These are phyloP conservation scores for Triangularia verruculosa DNA, from an alignment of 2,329 filamentous ascomycete species.

Conservation along the genomic window DNA sequence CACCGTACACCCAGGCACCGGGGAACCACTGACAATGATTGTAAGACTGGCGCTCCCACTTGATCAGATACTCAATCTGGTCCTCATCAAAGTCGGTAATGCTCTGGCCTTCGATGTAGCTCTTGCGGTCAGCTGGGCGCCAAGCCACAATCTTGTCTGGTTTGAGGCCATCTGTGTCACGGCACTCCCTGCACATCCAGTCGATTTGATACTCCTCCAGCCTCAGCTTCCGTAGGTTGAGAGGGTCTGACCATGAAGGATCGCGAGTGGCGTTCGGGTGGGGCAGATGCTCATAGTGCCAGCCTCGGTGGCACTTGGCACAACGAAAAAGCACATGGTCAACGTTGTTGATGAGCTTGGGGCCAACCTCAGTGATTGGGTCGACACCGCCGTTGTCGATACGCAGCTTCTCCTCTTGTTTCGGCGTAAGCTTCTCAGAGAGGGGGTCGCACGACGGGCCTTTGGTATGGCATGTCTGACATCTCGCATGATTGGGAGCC, in stretches of 20 bases:
- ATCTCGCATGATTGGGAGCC: slow-evolving; percentile 69
- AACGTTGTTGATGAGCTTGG: slow-evolving; percentile 67
- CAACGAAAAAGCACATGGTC: slow-evolving; percentile 83
- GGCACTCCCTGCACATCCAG: slow-evolving; percentile 81
- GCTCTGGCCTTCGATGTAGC: slow-evolving; percentile 50
- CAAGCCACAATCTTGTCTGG: slow-evolving; percentile 82
- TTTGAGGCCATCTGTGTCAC: slow-evolving; percentile 56
- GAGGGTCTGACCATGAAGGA: slow-evolving; percentile 39
- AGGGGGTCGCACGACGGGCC: slow-evolving; percentile 74
- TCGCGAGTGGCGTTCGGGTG: slow-evolving; percentile 38
- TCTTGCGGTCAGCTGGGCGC: slow-evolving; percentile 63
- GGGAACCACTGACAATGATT: slow-evolving; percentile 82
- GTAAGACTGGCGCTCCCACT: slow-evolving; percentile 80
- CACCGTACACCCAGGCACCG: slow-evolving; percentile 82
- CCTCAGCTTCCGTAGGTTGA: slow-evolving; percentile 56
- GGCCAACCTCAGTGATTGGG: slow-evolving; percentile 64
- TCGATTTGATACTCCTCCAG: slow-evolving; percentile 69
- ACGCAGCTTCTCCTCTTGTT: slow-evolving; percentile 80
- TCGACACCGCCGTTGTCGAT: slow-evolving; percentile 76
- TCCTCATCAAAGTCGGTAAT: slow-evolving; percentile 63
- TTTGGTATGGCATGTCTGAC: slow-evolving; percentile 64
- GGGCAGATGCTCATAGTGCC: slow-evolving; percentile 81
- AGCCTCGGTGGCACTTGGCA: slow-evolving; percentile 69
- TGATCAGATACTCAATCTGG: slow-evolving; percentile 87
- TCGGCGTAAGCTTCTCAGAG: slow-evolving; percentile 65